Base-by-base conservation (phyloP, 768 basidiomycete species). In the Trametes maxima region DNA sequence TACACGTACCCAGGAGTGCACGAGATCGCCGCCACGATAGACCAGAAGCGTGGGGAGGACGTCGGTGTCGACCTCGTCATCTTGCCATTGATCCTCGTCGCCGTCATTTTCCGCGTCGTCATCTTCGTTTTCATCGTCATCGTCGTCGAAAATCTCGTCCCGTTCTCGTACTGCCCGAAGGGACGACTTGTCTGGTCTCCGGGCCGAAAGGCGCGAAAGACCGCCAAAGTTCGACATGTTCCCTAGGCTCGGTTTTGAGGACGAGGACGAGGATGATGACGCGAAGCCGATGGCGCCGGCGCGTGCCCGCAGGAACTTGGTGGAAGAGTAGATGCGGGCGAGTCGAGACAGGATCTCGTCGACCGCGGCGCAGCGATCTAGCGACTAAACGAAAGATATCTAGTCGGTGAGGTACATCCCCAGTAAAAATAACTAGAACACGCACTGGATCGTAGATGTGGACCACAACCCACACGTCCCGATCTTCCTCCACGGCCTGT, bases 1-100 rank as follows among this genome's bases (percentile, higher is more conserved):
- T 4, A 93, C 90, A 24, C 92, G 80, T 10, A 94, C 88, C 92
- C 92, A 94, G 50, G 90, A 90, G 67, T 91, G 83, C n/a, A 92
- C 84, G n/a, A 94, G 82, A 62, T 91, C 85, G 17, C 92, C 90
- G 59, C 83, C 85, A 17, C 85, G 87, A 67, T 93, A 93, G 4
- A 90, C 88, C 13, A 92, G 80, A 69, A 92, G 72, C 1, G 90
- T 92, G 0, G 91, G 90, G 25, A 92, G 78, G 80, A 92, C 84
- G 70, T 92, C 90, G 4, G 86, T 81, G 67, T 92, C 90, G 43
- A 92, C 85, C 28, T 85, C 74, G 52, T 84, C 86, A 5, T 90
- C 87, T 13, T 80, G 79, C 43, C 77, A 75, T 1, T 79, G 78
- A 1, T 79, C 77, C 14, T 75, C 75, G 7, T 73, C 73, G 7